phyloP scores from a whole-genome alignment of 345 rosid species.

The Rhodamnia rubescens region DNA sequence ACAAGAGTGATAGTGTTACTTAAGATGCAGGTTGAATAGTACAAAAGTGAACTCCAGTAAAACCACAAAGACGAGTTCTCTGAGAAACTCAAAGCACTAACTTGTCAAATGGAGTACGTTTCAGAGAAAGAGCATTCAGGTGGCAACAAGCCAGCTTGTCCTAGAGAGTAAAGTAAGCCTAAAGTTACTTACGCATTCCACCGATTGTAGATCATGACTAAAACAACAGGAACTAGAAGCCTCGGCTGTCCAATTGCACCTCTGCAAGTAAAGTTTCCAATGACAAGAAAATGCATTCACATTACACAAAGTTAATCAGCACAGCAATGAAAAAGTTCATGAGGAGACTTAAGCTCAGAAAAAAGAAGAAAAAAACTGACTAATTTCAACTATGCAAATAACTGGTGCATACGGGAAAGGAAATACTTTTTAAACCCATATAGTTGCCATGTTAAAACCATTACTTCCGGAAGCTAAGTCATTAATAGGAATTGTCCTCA shows the following conservation, averaged over 20 bases:
- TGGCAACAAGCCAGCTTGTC: not conserved
- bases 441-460: not conserved
- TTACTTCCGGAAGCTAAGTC: not conserved
- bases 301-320: not conserved
- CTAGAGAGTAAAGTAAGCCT: not conserved
- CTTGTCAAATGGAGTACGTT: not conserved
- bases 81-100: not conserved
- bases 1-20: not conserved
- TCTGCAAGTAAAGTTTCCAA: conserved; percentile 25
- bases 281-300: not conserved
- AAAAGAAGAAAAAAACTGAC: not conserved
- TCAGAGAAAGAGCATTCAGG: not conserved
- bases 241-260: conserved; percentile 87
- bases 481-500: not conserved
- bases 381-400: not conserved
- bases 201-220: conserved; percentile 89
- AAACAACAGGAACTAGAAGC: conserved; percentile 70
- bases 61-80: not conserved
- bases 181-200: conserved; percentile 65
- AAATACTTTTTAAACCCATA: not conserved
- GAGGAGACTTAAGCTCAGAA: not conserved
- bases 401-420: not conserved
- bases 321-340: not conserved
- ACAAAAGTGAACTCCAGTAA: not conserved
- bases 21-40: not conserved